Evolutionary conservation across 164 flowering plant species (phyloP).

Genomic region (Annona squamosa): DNA sequence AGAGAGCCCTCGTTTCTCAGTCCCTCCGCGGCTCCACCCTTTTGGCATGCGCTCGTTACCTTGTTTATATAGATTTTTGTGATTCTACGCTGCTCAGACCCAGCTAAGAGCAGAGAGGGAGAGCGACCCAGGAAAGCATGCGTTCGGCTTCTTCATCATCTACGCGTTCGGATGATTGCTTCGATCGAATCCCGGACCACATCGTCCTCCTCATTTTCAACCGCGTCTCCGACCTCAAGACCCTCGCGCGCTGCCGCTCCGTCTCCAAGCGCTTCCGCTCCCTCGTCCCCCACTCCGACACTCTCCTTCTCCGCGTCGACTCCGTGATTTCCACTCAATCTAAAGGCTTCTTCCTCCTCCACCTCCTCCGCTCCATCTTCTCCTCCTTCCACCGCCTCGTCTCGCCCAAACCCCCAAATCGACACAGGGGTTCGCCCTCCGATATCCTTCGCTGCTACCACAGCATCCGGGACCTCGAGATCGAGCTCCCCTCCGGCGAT

Average conservation of each 20-base stretch:
- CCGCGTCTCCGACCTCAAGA: slow-evolving; percentile 39
- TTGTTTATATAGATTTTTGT: no score
- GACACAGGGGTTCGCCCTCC: slow-evolving; percentile 28
- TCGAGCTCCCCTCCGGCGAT: slow-evolving; percentile 49
- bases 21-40: no score
- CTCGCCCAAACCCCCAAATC: slow-evolving; percentile 5
- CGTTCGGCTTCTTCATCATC: not conserved
- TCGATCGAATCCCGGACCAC: slow-evolving; percentile 50
- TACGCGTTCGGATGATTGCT: slow-evolving; percentile 20
- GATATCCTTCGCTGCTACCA: slow-evolving; percentile 37
- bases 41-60: no score
- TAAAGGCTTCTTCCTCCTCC: not conserved
- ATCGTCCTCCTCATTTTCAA: slow-evolving; percentile 42
- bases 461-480: slow-evolving; percentile 26
- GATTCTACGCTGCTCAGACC: no score
- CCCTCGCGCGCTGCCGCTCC: slow-evolving; percentile 39
- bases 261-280: slow-evolving; percentile 49
- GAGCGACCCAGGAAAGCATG: no score
- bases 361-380: slow-evolving; percentile 12
- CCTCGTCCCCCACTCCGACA: slow-evolving; percentile 39
- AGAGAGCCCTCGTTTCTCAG: no score
- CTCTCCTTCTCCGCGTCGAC: slow-evolving; percentile 37
- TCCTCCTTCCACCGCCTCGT: slow-evolving; percentile 31
- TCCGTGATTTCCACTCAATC: slow-evolving; percentile 30
- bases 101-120: no score